A percentile compares a stretch with the other conserved stretches of the same genome.
Evolutionary conservation across 1,284 basidiomycete species (phyloP).

Genomic region (Paramarasmius palmivorus): DNA sequence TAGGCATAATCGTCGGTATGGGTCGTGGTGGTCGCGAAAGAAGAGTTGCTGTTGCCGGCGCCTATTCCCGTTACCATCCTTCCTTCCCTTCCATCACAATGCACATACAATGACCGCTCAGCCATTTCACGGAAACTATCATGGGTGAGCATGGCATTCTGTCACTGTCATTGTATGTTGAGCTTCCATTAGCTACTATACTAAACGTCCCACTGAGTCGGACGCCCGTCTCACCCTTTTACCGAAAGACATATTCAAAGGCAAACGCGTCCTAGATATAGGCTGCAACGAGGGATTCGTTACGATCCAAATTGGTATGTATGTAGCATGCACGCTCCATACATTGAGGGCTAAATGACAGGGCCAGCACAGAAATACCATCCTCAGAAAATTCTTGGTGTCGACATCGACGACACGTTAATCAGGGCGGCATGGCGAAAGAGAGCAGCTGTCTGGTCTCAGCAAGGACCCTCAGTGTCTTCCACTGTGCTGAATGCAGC

Average conservation of each 20-base stretch:
- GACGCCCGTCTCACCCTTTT: conserved; percentile 66
- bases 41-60: background rate
- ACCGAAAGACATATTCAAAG: conserved; percentile 50
- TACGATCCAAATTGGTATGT: conserved; percentile 76
- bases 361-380: conserved; percentile 59
- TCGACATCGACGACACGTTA: conserved; percentile 78
- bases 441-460: conserved; percentile 67
- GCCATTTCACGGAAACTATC: conserved; percentile 59
- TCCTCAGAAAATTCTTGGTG: conserved; percentile 67
- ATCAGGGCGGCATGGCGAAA: conserved; percentile 72
- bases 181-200: conserved; percentile 60
- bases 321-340: background rate
- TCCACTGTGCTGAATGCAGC: too few species aligned
- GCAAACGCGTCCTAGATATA: conserved; percentile 69
- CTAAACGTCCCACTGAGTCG: conserved; percentile 56
- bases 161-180: background rate
- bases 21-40: background rate
- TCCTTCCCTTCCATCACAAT: background rate
- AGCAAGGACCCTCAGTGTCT: too few species aligned
- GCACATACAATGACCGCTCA: background rate
- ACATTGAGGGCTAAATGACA: conserved; percentile 4
- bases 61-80: background rate
- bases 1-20: background rate
- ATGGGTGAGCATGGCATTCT: conserved; percentile 40
- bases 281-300: conserved; percentile 86